These are phyloP conservation scores for Tardiomyces digboiensis DNA, from an alignment of 1,139 yeast species.

Conservation along the genomic window DNA sequence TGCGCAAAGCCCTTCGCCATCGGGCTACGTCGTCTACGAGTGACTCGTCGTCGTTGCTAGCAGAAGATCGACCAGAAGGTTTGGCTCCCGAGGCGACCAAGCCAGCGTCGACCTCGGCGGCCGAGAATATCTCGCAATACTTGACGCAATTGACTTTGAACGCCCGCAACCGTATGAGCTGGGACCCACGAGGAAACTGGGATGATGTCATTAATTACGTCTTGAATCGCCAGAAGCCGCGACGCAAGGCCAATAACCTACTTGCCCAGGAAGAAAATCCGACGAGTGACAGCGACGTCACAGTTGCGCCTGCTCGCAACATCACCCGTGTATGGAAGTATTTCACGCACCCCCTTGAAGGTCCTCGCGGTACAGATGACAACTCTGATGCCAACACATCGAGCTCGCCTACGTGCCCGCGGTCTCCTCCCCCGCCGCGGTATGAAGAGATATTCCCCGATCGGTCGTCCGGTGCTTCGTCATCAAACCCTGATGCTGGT, in stretches of 20 bases:
- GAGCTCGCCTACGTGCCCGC: neutral
- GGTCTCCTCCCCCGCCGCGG: slow-evolving; percentile 38
- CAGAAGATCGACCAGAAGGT: neutral
- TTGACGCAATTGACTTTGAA: slow-evolving; percentile 11
- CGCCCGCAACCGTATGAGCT: slow-evolving; percentile 16
- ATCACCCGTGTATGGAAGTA: slow-evolving; percentile 15
- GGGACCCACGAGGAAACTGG: slow-evolving; percentile 17
- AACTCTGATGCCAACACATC: neutral
- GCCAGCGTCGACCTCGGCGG: neutral
- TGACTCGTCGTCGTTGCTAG: neutral
- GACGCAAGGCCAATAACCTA: neutral
- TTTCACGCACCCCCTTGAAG: slow-evolving; percentile 10
- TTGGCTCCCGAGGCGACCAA: neutral
- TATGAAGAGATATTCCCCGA: slow-evolving; percentile 81
- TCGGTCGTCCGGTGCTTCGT: neutral
- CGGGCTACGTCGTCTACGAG: neutral
- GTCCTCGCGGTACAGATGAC: neutral
- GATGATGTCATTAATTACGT: slow-evolving; percentile 17
- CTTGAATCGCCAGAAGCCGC: slow-evolving; percentile 2
- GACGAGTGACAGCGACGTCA: slow-evolving; percentile 16
- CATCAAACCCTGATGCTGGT: neutral
- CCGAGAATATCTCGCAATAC: slow-evolving; percentile 9
- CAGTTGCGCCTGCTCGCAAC: slow-evolving; percentile 6
- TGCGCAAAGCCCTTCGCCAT: neutral
- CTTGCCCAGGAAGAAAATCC: neutral